Evolutionary conservation across 768 basidiomycete genomes (phyloP).

Genomic region (Kwoniella sp.): DNA sequence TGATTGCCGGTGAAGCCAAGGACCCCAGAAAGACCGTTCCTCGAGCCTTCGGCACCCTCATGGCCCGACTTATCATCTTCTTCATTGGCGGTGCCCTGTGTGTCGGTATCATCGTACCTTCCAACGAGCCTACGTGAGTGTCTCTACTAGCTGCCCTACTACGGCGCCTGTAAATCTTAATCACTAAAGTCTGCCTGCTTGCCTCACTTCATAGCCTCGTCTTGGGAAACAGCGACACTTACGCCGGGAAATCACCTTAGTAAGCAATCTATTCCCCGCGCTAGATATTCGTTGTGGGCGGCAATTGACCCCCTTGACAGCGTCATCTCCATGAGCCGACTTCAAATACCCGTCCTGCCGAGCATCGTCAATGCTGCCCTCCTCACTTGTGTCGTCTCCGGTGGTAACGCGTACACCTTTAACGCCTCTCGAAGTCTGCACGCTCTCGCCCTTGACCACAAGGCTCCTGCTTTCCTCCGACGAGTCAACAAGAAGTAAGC

Average conservation of each 20-base stretch:
- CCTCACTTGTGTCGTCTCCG: slow-evolving; percentile 16
- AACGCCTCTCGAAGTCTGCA: slow-evolving; percentile 29
- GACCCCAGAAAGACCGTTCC: slow-evolving; percentile 25
- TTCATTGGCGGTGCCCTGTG: slow-evolving; percentile 28
- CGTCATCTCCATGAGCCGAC: slow-evolving; percentile 26
- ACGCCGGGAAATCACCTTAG: slow-evolving; percentile 31
- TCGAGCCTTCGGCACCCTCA: slow-evolving; percentile 16
- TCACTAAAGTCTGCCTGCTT: not conserved
- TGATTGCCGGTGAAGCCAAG: slow-evolving; percentile 32
- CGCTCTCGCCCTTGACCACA: slow-evolving; percentile 24
- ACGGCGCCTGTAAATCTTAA: not conserved
- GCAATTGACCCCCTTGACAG: slow-evolving; percentile 3
- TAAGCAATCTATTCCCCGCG: not conserved
- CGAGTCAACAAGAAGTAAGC: slow-evolving; percentile 22
- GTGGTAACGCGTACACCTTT: slow-evolving; percentile 31
- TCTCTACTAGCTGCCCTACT: no score
- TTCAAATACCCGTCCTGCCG: slow-evolving; percentile 30
- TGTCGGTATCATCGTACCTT: slow-evolving; percentile 32
- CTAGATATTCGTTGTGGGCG: not conserved
- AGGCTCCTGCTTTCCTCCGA: slow-evolving; percentile 27
- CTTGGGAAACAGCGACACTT: slow-evolving; percentile 7
- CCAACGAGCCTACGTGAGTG: slow-evolving; percentile 28
- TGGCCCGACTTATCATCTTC: slow-evolving; percentile 26
- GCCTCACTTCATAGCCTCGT: slow-evolving; percentile 3
- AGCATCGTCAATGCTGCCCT: slow-evolving; percentile 29